A percentile compares a stretch with the other conserved stretches of the same genome.
These are phyloP conservation scores for Pythium aristosporum DNA, from an alignment of 352 stramenopile genomes.

Conservation along the genomic window DNA sequence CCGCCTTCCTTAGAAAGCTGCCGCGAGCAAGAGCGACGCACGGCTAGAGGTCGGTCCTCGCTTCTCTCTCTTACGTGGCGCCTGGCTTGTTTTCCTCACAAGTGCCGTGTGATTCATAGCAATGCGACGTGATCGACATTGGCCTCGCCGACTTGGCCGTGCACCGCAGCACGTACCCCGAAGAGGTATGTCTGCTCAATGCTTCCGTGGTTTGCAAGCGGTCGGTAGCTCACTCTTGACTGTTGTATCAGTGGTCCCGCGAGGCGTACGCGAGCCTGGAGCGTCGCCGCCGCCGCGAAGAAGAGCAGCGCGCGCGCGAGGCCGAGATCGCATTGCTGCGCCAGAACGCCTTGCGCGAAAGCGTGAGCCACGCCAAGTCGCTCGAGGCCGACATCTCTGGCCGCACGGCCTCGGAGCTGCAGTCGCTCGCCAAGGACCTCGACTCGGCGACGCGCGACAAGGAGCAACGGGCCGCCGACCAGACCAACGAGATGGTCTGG, in stretches of 20 bases:
- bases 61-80: too few species aligned
- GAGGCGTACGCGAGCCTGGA: slow-evolving; percentile 52
- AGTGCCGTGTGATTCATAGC: slow-evolving; percentile 26
- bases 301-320: slow-evolving; percentile 64
- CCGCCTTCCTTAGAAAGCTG: slow-evolving; percentile 38
- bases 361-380: slow-evolving; percentile 65
- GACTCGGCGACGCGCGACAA: slow-evolving; percentile 43
- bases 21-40: slow-evolving; percentile 61
- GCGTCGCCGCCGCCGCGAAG: slow-evolving; percentile 54
- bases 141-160: slow-evolving; percentile 69
- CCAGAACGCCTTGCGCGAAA: slow-evolving; percentile 71
- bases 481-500: slow-evolving; percentile 79
- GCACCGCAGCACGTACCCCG: slow-evolving; percentile 61
- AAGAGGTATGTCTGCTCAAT: slow-evolving; percentile 46
- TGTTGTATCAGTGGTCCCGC: slow-evolving; percentile 48
- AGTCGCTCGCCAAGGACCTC: slow-evolving; percentile 63
- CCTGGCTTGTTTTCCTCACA: neutral
- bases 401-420: slow-evolving; percentile 42
- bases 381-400: slow-evolving; percentile 69
- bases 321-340: slow-evolving; percentile 68
- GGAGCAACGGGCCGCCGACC: slow-evolving; percentile 51
- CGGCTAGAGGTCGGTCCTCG: slow-evolving; percentile 55
- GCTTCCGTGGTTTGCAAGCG: too few species aligned
- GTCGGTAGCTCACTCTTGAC: neutral
- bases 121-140: slow-evolving; percentile 85